Conservation (phyloP, 345 rosid species). For the Diplotaxis tenuifolia region DNA sequence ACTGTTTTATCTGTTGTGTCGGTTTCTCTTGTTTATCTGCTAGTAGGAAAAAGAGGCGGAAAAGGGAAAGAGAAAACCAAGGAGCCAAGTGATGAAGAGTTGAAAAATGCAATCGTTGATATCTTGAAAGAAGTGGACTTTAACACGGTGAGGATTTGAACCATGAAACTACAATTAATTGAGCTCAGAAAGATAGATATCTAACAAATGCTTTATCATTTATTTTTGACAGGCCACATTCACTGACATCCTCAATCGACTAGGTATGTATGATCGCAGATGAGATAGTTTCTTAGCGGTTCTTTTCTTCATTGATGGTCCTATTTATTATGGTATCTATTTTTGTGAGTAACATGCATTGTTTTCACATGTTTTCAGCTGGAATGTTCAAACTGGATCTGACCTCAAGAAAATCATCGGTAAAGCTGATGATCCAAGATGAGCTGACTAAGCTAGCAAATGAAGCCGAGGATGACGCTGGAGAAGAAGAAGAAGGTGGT, state of each 20-base stretch:
- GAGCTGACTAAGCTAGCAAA: slow-evolving; percentile 91
- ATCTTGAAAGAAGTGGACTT: slow-evolving; percentile 86
- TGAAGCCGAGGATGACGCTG: slow-evolving; percentile 66
- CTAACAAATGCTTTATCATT: slow-evolving; percentile 23
- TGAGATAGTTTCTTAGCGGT: neutral
- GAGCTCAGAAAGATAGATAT: slow-evolving; percentile 7
- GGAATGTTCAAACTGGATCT: slow-evolving; percentile 46
- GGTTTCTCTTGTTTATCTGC: slow-evolving; percentile 7
- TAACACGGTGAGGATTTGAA: slow-evolving; percentile 59
- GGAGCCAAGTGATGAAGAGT: slow-evolving; percentile 60
- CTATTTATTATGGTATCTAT: neutral
- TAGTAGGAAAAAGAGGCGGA: slow-evolving; percentile 50
- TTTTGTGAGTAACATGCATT: neutral
- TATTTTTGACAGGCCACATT: slow-evolving; percentile 86
- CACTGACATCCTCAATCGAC: slow-evolving; percentile 77
- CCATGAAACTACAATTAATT: neutral
- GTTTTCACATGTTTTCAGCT: slow-evolving; percentile 47
- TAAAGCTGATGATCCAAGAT: slow-evolving; percentile 80
- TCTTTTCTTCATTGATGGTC: neutral
- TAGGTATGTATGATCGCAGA: slow-evolving; percentile 50
- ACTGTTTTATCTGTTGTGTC: neutral
- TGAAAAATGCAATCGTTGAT: slow-evolving; percentile 66
- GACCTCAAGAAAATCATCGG: slow-evolving; percentile 57
- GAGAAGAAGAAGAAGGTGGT: slow-evolving; percentile 53
- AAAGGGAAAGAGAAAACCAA: slow-evolving; percentile 62